These are phyloP conservation scores for Colletotrichum sp. DNA, from an alignment of 2,329 filamentous ascomycete genomes.

Conservation along the genomic window DNA sequence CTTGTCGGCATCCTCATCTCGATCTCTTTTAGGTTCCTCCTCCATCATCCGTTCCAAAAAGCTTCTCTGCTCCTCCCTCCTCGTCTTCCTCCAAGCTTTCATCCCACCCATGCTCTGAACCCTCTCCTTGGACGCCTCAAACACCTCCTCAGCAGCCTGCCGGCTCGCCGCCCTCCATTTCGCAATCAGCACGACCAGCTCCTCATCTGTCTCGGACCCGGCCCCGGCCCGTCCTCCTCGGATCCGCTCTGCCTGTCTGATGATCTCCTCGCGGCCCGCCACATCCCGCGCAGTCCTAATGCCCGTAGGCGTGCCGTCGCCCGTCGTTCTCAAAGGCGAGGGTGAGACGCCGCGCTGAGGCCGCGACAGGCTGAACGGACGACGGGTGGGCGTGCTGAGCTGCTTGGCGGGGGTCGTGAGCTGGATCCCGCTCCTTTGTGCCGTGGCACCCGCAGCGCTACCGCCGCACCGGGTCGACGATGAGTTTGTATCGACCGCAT, in stretches of 20 bases:
- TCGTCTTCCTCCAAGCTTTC: slow-evolving; percentile 2
- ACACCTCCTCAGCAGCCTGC: slow-evolving; percentile 22
- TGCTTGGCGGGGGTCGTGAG: background rate
- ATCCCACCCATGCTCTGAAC: slow-evolving; percentile 11
- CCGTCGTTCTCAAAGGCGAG: background rate
- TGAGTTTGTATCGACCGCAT: background rate
- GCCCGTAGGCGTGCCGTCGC: background rate
- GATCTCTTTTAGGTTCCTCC: slow-evolving; percentile 24
- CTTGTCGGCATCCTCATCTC: background rate
- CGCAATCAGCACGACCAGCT: slow-evolving; percentile 13
- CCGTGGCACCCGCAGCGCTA: background rate
- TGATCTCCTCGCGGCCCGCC: slow-evolving; percentile 11
- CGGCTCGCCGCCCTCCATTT: slow-evolving; percentile 21
- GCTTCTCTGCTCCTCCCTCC: slow-evolving; percentile 25
- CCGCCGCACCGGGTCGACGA: background rate
- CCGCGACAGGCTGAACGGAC: slow-evolving; percentile 5
- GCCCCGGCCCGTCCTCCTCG: background rate
- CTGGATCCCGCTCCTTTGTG: background rate
- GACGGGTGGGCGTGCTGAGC: background rate
- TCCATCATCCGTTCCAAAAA: slow-evolving; percentile 36
- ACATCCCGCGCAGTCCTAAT: background rate
- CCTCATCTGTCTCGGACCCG: background rate
- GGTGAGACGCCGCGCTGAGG: background rate
- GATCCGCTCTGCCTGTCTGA: slow-evolving; percentile 13
- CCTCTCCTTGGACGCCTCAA: slow-evolving; percentile 1